phyloP scores from a whole-genome alignment of 2,329 filamentous ascomycete species.

The Teratosphaeria gauchensis region DNA sequence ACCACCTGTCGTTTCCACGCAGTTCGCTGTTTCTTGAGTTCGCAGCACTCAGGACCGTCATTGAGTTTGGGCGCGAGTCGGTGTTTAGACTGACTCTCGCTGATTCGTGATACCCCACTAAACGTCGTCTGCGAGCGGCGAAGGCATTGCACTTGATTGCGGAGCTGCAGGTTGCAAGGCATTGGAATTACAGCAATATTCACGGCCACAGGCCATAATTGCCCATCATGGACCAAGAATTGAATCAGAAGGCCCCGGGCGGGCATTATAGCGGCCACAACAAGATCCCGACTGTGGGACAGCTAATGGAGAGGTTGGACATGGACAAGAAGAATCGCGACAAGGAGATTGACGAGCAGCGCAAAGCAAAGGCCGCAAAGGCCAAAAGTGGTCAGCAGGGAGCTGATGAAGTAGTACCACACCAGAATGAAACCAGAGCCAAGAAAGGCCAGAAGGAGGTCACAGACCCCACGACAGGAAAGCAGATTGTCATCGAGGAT shows the following conservation, averaged over 20 bases:
- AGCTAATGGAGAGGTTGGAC: constrained; percentile 73
- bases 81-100: neutral
- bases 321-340: constrained; percentile 68
- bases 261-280: constrained; percentile 73
- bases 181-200: neutral
- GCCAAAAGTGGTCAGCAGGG: constrained; percentile 41
- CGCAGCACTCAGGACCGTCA: neutral
- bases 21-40: neutral
- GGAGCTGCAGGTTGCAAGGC: neutral
- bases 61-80: neutral
- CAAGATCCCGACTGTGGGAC: constrained; percentile 75
- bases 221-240: constrained; percentile 31
- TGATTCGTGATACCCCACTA: neutral
- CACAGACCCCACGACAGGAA: constrained; percentile 80
- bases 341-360: constrained; percentile 54
- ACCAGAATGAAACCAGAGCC: constrained; percentile 38
- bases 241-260: constrained; percentile 38
- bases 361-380: constrained; percentile 60
- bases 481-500: constrained; percentile 77
- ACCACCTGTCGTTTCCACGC: neutral
- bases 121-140: neutral
- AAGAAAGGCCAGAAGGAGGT: constrained; percentile 50
- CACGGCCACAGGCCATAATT: constrained; percentile 8
- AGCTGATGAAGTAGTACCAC: constrained; percentile 33
- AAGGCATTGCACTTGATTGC: neutral